Evolutionary conservation across 352 stramenopile genomes (phyloP).

Genomic region (Saprolegnia diclina): DNA sequence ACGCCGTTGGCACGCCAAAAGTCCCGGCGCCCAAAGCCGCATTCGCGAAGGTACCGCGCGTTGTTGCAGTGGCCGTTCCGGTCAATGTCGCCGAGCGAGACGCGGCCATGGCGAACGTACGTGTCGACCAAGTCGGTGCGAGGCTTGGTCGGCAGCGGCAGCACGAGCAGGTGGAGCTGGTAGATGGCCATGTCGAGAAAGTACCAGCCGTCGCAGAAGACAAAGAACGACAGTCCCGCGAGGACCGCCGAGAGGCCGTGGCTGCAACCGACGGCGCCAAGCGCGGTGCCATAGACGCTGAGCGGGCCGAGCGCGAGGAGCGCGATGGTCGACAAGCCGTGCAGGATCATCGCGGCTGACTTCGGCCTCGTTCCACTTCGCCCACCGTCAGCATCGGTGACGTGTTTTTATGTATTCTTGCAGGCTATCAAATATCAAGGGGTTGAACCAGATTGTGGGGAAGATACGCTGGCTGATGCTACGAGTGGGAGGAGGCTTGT

Average conservation of each 20-base stretch:
- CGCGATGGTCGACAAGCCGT: neutral
- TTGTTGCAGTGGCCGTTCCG: conserved; percentile 86
- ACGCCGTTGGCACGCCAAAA: conserved; percentile 80
- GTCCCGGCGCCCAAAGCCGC: conserved; percentile 65
- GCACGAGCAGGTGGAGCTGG: conserved; percentile 29
- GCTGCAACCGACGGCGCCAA: neutral
- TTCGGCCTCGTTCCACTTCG: too few relatives aligned
- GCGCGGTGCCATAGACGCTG: neutral
- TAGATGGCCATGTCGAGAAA: conserved; percentile 51
- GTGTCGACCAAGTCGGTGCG: conserved; percentile 43
- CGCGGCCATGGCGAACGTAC: conserved; percentile 41
- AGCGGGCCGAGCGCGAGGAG: neutral
- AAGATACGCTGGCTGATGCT: too few relatives aligned
- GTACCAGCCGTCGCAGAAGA: conserved; percentile 74
- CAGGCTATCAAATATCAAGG: too few relatives aligned
- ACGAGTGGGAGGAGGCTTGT: too few relatives aligned
- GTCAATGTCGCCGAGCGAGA: conserved; percentile 67
- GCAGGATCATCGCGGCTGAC: neutral
- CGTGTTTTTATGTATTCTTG: too few relatives aligned
- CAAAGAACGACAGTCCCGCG: conserved; percentile 49
- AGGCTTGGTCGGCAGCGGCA: conserved; percentile 29
- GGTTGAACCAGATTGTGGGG: too few relatives aligned
- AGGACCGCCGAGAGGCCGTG: conserved; percentile 16
- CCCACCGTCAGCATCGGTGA: too few relatives aligned
- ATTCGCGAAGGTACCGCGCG: conserved; percentile 76